A percentile compares a stretch with the other conserved stretches of the same genome.
Evolutionary conservation across 495 filamentous ascomycete species (phyloP).

Genomic region (Endocarpon pusillum): DNA sequence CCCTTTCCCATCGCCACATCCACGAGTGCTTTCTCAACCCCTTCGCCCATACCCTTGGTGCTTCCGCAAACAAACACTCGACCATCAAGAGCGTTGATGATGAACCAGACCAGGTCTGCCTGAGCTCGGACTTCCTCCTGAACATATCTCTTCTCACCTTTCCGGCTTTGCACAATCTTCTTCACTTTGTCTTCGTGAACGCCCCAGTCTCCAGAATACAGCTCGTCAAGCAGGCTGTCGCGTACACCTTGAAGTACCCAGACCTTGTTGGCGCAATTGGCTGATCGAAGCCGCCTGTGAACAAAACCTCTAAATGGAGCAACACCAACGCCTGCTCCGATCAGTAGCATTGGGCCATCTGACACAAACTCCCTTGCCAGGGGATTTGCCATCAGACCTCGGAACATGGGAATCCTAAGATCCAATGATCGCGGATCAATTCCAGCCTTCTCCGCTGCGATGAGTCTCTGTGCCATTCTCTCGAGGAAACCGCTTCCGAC

Average conservation of each 20-base stretch:
- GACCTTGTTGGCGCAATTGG: slow-evolving; percentile 97
- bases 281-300: slow-evolving; percentile 80
- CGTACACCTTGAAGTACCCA: slow-evolving; percentile 98
- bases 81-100: slow-evolving; percentile 85
- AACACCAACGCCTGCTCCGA: slow-evolving; percentile 91
- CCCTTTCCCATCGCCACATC: slow-evolving; percentile 72
- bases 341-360: slow-evolving; percentile 92
- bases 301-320: slow-evolving; percentile 96
- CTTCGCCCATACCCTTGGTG: slow-evolving; percentile 92
- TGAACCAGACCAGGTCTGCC: slow-evolving; percentile 90
- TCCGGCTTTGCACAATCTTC: slow-evolving; percentile 75
- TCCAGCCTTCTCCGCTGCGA: slow-evolving; percentile 43
- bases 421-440: slow-evolving; percentile 32
- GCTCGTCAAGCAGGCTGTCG: slow-evolving; percentile 79
- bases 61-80: slow-evolving; percentile 91
- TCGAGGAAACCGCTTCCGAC: slow-evolving; percentile 77
- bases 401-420: slow-evolving; percentile 85
- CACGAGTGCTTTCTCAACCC: slow-evolving; percentile 67
- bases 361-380: slow-evolving; percentile 74
- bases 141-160: slow-evolving; percentile 61
- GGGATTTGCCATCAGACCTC: slow-evolving; percentile 95
- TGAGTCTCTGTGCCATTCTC: slow-evolving; percentile 50
- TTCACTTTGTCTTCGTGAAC: slow-evolving; percentile 86
- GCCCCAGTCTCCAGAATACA: slow-evolving; percentile 93
- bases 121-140: slow-evolving; percentile 76